Evolutionary conservation across 2,329 filamentous ascomycete species (phyloP), one percentile per base, ranked within the genome.

Genomic region (Septoria linicola): DNA sequence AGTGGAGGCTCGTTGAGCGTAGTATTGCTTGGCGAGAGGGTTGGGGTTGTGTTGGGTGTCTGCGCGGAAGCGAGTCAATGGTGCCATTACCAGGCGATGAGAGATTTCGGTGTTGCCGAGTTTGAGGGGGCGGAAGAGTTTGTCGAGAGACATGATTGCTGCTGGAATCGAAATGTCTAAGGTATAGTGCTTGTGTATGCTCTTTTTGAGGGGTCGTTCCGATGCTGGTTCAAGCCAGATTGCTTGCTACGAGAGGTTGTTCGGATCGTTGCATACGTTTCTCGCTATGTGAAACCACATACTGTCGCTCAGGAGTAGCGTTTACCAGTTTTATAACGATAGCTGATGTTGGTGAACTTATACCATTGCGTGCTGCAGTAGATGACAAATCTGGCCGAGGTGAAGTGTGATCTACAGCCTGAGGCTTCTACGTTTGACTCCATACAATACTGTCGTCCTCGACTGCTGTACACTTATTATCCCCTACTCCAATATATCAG

Each of bases 21-120:
- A 82, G 67, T 82, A 79, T 48, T 80, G 73, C 70, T 57, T 74
- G 59, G 44, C 71, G 66, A 56, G 42, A 8, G 53, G 46, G 20
- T 48, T 50, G 11, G 55, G 58, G 11, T 62, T 72, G 59, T 62
- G 58, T 41, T 78, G 68, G 49, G 79, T 69, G 36, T 66, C 63
- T 31, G 70, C 72, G 36, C 74, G 69, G 65, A 74, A 73, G 21
- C 74, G 69, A 11, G 81, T 83, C 47, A 85, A 68, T 3, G 81
- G 80, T 1, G 80, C 76, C 70, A 84, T 75, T 16, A 73, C 74
- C 32, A 84, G 61, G 41, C 76, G 75, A 60, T 77, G 72, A 30
- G 69, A 60, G 23, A 80, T 71, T 10, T 67, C 55, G 53, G 70
- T 58, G 27, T 64, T 58, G 21, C 76, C 76, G 13, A 78, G 62